Evolutionary conservation across 2,329 filamentous ascomycete species (phyloP).

Genomic region (Drechslera avenae): DNA sequence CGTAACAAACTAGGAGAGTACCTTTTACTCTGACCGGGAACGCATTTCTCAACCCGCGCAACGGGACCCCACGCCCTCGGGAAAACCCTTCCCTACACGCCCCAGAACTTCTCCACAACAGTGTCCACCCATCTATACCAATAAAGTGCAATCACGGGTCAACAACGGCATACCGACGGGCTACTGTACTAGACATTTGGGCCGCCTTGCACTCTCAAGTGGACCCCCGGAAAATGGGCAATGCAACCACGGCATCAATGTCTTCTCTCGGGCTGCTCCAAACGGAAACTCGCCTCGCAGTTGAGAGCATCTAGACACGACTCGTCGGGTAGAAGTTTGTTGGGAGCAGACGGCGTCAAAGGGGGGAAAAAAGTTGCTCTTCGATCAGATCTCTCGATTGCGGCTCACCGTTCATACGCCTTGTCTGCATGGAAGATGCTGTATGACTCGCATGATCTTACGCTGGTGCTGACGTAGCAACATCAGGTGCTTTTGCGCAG

Average conservation of each 20-base stretch:
- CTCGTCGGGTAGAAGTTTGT: not conserved
- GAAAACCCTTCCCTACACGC: conserved; percentile 15
- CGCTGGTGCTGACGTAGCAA: conserved; percentile 13
- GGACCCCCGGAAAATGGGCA: conserved; percentile 6
- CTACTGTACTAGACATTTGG: conserved; percentile 2
- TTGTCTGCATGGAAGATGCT: not conserved
- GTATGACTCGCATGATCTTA: conserved; percentile 14
- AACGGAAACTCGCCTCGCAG: not conserved
- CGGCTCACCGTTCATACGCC: conserved; percentile 5
- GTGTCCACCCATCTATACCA: conserved; percentile 27
- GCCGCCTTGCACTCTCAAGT: conserved; percentile 12
- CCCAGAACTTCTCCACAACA: conserved; percentile 17
- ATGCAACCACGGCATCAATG: conserved; percentile 2
- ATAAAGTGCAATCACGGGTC: conserved; percentile 19
- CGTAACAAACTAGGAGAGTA: not conserved
- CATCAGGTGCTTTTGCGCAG: not conserved
- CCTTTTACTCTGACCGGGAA: not conserved
- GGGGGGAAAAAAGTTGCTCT: not conserved
- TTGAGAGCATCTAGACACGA: not conserved
- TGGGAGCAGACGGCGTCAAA: not conserved
- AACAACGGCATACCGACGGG: conserved; percentile 20
- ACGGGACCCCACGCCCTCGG: conserved; percentile 10
- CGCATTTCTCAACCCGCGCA: not conserved
- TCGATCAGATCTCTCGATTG: not conserved
- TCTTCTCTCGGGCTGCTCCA: not conserved